A percentile compares a stretch with the other conserved stretches of the same genome.
These are phyloP conservation scores for Lentithecium fluviatile DNA, from an alignment of 495 filamentous ascomycete species.

Conservation along the genomic window DNA sequence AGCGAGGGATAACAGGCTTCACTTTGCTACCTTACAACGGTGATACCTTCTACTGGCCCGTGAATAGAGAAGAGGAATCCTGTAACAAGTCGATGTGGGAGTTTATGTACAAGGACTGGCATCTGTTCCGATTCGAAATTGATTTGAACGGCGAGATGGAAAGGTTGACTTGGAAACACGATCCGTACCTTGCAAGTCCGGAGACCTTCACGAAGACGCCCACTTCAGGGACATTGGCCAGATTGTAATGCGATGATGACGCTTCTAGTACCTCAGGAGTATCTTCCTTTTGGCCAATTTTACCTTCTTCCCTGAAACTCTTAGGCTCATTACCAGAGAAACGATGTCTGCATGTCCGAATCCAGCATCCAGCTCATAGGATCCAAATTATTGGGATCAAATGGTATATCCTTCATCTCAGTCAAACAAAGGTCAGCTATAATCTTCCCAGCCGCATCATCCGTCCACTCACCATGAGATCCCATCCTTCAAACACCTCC, in stretches of 20 bases:
- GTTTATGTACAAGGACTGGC: too few relatives aligned
- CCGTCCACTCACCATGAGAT: slow-evolving; percentile 6
- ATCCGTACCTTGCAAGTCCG: too few relatives aligned
- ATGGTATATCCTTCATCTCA: slow-evolving; percentile 4
- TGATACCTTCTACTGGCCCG: slow-evolving; percentile 14
- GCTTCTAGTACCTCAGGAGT: too few relatives aligned
- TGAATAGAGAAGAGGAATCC: slow-evolving; percentile 1
- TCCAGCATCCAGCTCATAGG: slow-evolving; percentile 14
- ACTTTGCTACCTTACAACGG: slow-evolving; percentile 3
- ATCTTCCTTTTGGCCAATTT: too few relatives aligned
- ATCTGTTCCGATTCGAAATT: too few relatives aligned
- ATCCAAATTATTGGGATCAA: neutral
- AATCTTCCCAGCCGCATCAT: neutral
- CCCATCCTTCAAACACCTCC: slow-evolving; percentile 7
- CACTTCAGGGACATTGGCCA: too few relatives aligned
- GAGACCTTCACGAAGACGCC: too few relatives aligned
- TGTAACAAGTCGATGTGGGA: neutral
- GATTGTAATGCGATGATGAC: too few relatives aligned
- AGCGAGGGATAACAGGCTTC: slow-evolving; percentile 1
- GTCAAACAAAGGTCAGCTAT: neutral
- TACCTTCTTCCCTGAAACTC: too few relatives aligned
- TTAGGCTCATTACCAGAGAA: too few relatives aligned
- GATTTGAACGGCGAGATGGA: too few relatives aligned
- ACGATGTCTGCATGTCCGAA: neutral
- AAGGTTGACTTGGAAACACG: too few relatives aligned